A percentile compares a stretch with the other conserved stretches of the same genome.
These are phyloP conservation scores for Kondoa subrosea DNA, from an alignment of 768 basidiomycete species.

Conservation along the genomic window DNA sequence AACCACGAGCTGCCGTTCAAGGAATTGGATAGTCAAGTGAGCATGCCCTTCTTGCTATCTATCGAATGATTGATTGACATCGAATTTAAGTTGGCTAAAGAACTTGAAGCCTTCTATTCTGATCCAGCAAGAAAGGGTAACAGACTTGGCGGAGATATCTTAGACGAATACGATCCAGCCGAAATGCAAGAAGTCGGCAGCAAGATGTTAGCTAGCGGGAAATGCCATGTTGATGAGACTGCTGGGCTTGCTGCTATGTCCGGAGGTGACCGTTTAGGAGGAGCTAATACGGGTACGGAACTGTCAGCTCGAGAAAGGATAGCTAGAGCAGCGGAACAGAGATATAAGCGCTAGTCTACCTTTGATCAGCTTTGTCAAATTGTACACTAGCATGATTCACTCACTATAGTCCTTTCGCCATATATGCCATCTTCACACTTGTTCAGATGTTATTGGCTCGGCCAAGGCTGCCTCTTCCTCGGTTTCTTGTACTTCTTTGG, in stretches of 20 bases:
- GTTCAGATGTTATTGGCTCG: not conserved
- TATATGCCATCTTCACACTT: not conserved
- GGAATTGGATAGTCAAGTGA: not conserved
- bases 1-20: slow-evolving; percentile 4
- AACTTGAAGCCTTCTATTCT: not conserved
- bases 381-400: no score
- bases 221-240: slow-evolving; percentile 3
- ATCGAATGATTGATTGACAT: not conserved
- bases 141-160: not conserved
- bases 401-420: not conserved
- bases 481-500: not conserved
- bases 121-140: not conserved
- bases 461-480: not conserved
- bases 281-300: slow-evolving; percentile 13
- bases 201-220: not conserved
- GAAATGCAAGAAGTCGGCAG: not conserved
- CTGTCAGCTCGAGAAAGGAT: not conserved
- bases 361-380: not conserved
- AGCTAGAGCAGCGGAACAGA: not conserved
- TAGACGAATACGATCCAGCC: not conserved
- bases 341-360: not conserved
- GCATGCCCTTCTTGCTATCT: not conserved
- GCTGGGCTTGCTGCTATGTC: not conserved
- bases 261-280: not conserved
- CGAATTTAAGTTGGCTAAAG: slow-evolving; percentile 2